A percentile compares a stretch with the other conserved stretches of the same genome.
Evolutionary conservation across 2,329 filamentous ascomycete genomes (phyloP).

Genomic region (Diaporthe sp.): DNA sequence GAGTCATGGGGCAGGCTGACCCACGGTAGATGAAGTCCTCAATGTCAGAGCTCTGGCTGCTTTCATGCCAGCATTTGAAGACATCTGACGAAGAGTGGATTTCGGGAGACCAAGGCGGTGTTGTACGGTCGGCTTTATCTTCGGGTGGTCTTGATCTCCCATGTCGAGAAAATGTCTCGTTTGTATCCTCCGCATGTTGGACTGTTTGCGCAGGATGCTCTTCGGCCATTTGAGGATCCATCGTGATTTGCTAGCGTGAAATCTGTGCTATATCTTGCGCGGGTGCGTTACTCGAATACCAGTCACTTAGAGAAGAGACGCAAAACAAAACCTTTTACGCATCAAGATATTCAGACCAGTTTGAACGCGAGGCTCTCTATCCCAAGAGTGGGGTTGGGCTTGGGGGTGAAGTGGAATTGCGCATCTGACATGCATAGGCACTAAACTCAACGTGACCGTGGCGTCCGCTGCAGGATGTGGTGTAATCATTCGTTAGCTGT

Average conservation of each 20-base stretch:
- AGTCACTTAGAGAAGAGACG: too few relatives aligned
- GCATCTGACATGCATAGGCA: too few relatives aligned
- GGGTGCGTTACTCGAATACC: too few relatives aligned
- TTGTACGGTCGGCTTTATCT: neutral
- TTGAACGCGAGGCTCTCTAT: too few relatives aligned
- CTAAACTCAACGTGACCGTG: too few relatives aligned
- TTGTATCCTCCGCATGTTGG: neutral
- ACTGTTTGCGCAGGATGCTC: neutral
- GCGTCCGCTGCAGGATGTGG: too few relatives aligned
- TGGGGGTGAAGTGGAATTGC: too few relatives aligned
- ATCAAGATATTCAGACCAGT: too few relatives aligned
- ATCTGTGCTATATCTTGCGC: neutral
- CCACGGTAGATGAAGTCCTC: neutral
- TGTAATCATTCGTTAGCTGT: too few relatives aligned
- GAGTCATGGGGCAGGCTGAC: neutral
- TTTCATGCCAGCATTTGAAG: neutral
- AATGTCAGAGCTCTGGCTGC: neutral
- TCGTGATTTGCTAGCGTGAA: neutral
- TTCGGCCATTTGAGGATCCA: neutral
- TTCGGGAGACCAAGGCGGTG: neutral
- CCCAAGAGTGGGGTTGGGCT: too few relatives aligned
- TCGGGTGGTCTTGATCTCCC: neutral
- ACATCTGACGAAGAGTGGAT: neutral
- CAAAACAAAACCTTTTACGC: too few relatives aligned
- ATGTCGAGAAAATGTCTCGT: too few relatives aligned